phyloP scores from a whole-genome alignment of 345 rosid species.

The Ailanthus altissimus region DNA sequence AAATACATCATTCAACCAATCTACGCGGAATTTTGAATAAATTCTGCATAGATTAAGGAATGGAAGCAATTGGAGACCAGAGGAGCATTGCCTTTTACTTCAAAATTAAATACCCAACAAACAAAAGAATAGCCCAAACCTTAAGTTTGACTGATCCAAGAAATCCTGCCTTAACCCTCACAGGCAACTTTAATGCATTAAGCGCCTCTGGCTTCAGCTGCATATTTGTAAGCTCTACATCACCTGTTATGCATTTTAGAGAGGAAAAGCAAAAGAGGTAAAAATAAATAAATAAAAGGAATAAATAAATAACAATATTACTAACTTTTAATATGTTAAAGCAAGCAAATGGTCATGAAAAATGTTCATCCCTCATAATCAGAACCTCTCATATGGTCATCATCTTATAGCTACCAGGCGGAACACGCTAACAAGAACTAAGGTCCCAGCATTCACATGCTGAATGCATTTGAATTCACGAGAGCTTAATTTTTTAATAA shows the following conservation, averaged over 20 bases:
- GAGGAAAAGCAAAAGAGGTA: not conserved
- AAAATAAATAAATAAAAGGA: not conserved
- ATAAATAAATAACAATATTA: not conserved
- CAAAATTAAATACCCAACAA: not conserved
- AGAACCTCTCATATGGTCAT: not conserved
- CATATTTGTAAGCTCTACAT: constrained; percentile 96
- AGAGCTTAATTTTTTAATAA: not conserved
- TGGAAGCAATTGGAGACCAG: not conserved
- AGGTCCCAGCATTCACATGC: not conserved
- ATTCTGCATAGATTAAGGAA: not conserved
- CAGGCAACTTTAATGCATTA: constrained; percentile 92
- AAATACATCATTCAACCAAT: not conserved
- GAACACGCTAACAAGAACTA: not conserved
- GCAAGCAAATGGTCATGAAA: not conserved
- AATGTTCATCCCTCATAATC: not conserved
- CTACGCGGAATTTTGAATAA: too few species aligned
- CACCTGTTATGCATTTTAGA: constrained; percentile 51
- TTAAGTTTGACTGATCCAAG: constrained; percentile 98
- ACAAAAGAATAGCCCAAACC: constrained; percentile 45
- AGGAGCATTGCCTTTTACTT: not conserved
- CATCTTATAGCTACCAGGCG: not conserved
- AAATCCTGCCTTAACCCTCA: constrained; percentile 96
- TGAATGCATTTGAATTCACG: not conserved
- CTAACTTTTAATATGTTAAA: not conserved
- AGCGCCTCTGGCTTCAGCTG: constrained; percentile 98